Evolutionary conservation across 805 yeast species (phyloP).

Genomic region (Starmera caribaea): DNA sequence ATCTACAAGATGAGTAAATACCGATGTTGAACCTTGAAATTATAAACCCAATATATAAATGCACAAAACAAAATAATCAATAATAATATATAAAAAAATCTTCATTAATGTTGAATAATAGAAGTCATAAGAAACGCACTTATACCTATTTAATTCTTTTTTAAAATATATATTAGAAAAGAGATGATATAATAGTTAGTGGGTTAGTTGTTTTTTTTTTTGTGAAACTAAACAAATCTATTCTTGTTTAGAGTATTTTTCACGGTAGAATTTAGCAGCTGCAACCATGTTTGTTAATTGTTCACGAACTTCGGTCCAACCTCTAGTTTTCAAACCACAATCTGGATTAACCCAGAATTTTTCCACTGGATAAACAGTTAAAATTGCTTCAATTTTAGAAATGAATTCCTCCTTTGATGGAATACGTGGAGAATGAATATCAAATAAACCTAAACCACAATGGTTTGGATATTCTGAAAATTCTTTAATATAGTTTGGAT

Average conservation of each 20-base stretch:
- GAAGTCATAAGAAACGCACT: no score
- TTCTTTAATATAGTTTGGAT: slow-evolving; percentile 95
- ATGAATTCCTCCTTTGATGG: slow-evolving; percentile 97
- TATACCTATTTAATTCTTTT: background rate
- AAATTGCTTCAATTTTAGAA: slow-evolving; percentile 85
- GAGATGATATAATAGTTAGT: background rate
- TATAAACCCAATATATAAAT: no score
- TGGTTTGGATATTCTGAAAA: slow-evolving; percentile 98
- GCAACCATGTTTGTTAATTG: slow-evolving; percentile 98
- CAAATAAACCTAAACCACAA: slow-evolving; percentile 98
- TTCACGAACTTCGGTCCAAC: slow-evolving; percentile 95
- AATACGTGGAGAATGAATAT: slow-evolving; percentile 99
- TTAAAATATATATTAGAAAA: slow-evolving; percentile 5
- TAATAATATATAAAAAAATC: slow-evolving; percentile 2
- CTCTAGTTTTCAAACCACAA: slow-evolving; percentile 99
- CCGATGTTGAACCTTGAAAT: no score
- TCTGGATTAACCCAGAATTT: slow-evolving; percentile 99
- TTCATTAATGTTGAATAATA: slow-evolving; percentile 16
- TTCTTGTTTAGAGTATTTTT: slow-evolving; percentile 22
- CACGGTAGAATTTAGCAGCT: slow-evolving; percentile 95
- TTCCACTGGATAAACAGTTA: slow-evolving; percentile 95
- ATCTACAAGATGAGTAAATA: no score
- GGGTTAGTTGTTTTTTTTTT: no score
- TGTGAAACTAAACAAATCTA: background rate
- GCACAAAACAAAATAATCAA: background rate